Conservation (phyloP, 305 asterid species). For the Fraxinus baroniana region DNA sequence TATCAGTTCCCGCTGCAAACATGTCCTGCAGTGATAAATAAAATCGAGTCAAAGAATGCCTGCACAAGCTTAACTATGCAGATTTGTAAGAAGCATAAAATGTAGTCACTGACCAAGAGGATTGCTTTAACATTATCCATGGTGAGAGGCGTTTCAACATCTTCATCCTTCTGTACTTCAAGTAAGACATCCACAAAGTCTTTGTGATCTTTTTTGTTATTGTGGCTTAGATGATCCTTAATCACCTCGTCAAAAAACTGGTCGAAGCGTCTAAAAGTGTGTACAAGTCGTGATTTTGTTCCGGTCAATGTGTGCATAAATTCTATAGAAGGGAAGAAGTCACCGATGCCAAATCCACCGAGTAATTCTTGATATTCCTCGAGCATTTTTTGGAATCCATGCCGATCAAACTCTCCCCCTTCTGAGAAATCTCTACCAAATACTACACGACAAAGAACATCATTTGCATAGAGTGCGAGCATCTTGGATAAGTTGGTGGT, state of each 20-base stretch:
- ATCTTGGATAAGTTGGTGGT: slow-evolving; percentile 29
- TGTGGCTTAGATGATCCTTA: slow-evolving; percentile 28
- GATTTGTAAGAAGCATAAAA: neutral
- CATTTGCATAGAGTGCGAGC: slow-evolving; percentile 47
- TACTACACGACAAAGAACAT: slow-evolving; percentile 47
- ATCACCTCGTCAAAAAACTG: slow-evolving; percentile 40
- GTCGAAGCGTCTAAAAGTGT: slow-evolving; percentile 45
- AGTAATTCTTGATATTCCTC: slow-evolving; percentile 52
- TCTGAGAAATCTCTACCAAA: slow-evolving; percentile 48
- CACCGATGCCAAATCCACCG: slow-evolving; percentile 59
- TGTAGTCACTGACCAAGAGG: slow-evolving; percentile 40
- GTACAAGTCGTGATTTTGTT: slow-evolving; percentile 34
- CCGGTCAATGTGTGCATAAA: slow-evolving; percentile 49
- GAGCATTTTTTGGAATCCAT: slow-evolving; percentile 51
- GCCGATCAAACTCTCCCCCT: slow-evolving; percentile 43
- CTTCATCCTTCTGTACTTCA: slow-evolving; percentile 29
- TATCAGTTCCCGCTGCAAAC: slow-evolving; percentile 54
- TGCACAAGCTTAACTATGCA: neutral
- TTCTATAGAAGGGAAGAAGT: slow-evolving; percentile 63
- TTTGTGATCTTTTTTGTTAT: slow-evolving; percentile 22
- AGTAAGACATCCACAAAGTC: slow-evolving; percentile 67
- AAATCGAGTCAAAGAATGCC: neutral
- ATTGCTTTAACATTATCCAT: slow-evolving; percentile 65
- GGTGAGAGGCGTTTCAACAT: slow-evolving; percentile 45
- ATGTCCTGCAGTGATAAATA: slow-evolving; percentile 31